These are phyloP conservation scores for Ophiostoma australiae DNA, from an alignment of 2,329 filamentous ascomycete species.

Conservation along the genomic window DNA sequence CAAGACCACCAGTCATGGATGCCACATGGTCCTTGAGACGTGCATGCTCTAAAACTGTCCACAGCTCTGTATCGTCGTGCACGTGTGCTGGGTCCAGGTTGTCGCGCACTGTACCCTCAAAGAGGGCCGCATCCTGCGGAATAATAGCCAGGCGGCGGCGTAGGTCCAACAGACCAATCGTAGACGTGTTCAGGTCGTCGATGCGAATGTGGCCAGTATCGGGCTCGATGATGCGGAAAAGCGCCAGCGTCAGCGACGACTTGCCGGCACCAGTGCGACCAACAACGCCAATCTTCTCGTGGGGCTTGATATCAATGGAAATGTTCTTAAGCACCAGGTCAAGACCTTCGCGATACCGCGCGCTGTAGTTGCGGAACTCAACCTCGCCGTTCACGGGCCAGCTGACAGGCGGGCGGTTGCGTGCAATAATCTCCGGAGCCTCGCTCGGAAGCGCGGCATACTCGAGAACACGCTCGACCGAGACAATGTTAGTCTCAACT, in stretches of 20 bases:
- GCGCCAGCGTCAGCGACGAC: conserved; percentile 82
- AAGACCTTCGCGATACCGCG: conserved; percentile 81
- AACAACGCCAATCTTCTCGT: conserved; percentile 97
- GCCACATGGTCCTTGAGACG: conserved; percentile 85
- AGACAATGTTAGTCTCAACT: conserved; percentile 99
- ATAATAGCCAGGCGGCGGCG: conserved; percentile 90
- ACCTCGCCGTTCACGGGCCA: conserved; percentile 90
- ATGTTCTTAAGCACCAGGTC: conserved; percentile 92
- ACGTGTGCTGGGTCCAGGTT: conserved; percentile 93
- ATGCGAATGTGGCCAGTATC: conserved; percentile 79
- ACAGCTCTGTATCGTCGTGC: conserved; percentile 94
- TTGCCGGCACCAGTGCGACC: conserved; percentile 95
- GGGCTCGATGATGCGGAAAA: conserved; percentile 95
- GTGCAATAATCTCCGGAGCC: conserved; percentile 87
- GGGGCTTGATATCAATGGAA: conserved; percentile 84
- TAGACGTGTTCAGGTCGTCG: conserved; percentile 81
- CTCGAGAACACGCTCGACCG: conserved; percentile 93
- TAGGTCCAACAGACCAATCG: conserved; percentile 84
- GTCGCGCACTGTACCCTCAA: conserved; percentile 68
- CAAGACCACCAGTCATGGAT: conserved; percentile 81
- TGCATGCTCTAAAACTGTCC: conserved; percentile 90
- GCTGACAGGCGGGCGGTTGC: conserved; percentile 76
- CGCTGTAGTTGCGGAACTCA: conserved; percentile 89
- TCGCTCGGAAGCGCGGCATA: conserved; percentile 89
- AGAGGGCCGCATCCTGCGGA: conserved; percentile 93